phyloP scores from a whole-genome alignment of 345 rosid genomes.

The Cardamine chenopodiifolia region DNA sequence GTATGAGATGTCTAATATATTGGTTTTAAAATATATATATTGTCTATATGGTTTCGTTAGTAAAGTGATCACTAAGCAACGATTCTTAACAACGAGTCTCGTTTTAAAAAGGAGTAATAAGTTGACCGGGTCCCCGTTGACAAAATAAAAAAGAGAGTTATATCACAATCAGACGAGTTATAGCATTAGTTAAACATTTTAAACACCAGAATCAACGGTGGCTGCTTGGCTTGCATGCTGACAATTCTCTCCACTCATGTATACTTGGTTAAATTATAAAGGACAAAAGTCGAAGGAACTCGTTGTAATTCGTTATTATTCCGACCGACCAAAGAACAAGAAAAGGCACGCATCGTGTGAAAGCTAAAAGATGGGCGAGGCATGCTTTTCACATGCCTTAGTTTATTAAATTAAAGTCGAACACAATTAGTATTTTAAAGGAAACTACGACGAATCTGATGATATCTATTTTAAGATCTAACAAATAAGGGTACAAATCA shows the following conservation, averaged over 20 bases:
- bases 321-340: slow-evolving; percentile 14
- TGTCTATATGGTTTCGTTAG: neutral
- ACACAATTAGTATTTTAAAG: neutral
- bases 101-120: neutral
- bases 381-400: slow-evolving; percentile 14
- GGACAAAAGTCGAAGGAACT: neutral
- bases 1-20: too few species aligned
- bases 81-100: too few species aligned
- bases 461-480: neutral
- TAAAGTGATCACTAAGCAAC: neutral
- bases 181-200: too few species aligned
- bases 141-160: neutral
- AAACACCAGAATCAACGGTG: neutral
- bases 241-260: neutral
- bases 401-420: neutral
- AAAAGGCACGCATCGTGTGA: neutral
- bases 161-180: neutral
- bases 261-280: neutral
- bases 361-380: neutral
- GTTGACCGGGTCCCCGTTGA: neutral
- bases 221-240: neutral
- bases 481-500: neutral
- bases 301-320: neutral
- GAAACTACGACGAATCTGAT: neutral
- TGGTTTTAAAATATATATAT: too few species aligned